Evolutionary conservation across 306 rosid species (phyloP).

Genomic region (Castanea crenata): DNA sequence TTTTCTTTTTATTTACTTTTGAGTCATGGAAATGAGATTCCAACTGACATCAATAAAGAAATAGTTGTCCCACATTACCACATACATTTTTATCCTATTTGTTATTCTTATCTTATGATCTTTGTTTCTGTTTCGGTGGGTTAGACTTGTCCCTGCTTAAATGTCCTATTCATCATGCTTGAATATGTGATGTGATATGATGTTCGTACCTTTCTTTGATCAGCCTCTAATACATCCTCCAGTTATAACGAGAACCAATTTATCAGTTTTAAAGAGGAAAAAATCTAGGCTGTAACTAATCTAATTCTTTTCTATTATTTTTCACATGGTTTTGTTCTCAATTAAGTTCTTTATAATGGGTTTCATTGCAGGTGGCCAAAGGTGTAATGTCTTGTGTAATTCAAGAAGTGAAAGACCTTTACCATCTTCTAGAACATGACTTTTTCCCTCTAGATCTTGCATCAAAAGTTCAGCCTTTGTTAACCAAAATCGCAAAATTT

Average conservation of each 20-base stretch:
- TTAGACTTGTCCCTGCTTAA: background rate
- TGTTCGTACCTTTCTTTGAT: background rate
- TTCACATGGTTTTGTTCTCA: background rate
- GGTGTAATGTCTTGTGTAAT: slow-evolving; percentile 91
- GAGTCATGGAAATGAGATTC: background rate
- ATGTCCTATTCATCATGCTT: background rate
- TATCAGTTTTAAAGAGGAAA: background rate
- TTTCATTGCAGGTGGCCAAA: slow-evolving; percentile 55
- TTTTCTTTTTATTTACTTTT: background rate
- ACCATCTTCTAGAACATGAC: slow-evolving; percentile 84
- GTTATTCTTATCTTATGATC: background rate
- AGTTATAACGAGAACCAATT: background rate
- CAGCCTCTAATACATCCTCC: background rate
- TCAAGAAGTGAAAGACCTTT: slow-evolving; percentile 95
- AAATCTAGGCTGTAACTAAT: background rate
- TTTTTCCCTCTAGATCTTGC: slow-evolving; percentile 85
- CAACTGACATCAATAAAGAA: background rate
- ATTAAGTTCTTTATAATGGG: background rate
- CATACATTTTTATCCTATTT: background rate
- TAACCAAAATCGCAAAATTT: slow-evolving; percentile 65
- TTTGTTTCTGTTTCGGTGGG: background rate
- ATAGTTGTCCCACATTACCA: background rate
- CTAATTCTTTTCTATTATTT: background rate
- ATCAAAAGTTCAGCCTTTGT: slow-evolving; percentile 63
- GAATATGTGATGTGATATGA: background rate